Base-by-base conservation (phyloP, 2,329 filamentous ascomycete genomes). In the Neocucurbitaria cava region DNA sequence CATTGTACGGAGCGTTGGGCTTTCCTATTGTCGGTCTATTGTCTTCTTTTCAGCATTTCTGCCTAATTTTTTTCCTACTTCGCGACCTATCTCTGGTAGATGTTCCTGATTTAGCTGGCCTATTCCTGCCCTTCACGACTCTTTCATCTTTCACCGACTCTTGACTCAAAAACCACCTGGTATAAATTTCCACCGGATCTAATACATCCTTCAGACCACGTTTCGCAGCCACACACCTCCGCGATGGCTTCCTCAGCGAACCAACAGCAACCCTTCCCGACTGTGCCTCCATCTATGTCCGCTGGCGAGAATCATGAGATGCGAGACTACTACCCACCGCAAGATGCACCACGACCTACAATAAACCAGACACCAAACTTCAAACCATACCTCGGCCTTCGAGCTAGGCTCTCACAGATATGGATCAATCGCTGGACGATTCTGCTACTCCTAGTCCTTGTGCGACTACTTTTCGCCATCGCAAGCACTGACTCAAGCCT, bases 391-490 rank as follows among this genome's bases (percentile, higher is more conserved):
- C 89, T 99, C 60, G 92, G 93, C 68, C 87, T 97, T 71, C 87
- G 88, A 70, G 89, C 94, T 68, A 89, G 93, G 69, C 84, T 98
- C 68, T 98, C 95, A 47, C 95, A 99, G 81, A 85, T 96, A 76
- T 97, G 94, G 92, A 88, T 99, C 80, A 98, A 99, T 81, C 87
- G 91, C 77, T 99, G 95, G 95, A 98, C 95, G 35, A 83, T 98
- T 56, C 83, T 99, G 43, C 83, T 98, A 43, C 76, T 96, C 54
- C 87, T 99, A 49, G 88, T 98, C 51, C 87, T 99, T 47, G 85
- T 89, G 59, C 87, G 93, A 52, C 85, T 94, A 56, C 79, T 99
- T 47, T 81, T 98, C 55, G 87, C 93, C 33, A 85, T 94, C 50
- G 83, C 83, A 50, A 84, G 85, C 65, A 84, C 97, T 59, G 83